phyloP scores from a whole-genome alignment of 164 flowering plant species.

The Vitis rupestris region DNA sequence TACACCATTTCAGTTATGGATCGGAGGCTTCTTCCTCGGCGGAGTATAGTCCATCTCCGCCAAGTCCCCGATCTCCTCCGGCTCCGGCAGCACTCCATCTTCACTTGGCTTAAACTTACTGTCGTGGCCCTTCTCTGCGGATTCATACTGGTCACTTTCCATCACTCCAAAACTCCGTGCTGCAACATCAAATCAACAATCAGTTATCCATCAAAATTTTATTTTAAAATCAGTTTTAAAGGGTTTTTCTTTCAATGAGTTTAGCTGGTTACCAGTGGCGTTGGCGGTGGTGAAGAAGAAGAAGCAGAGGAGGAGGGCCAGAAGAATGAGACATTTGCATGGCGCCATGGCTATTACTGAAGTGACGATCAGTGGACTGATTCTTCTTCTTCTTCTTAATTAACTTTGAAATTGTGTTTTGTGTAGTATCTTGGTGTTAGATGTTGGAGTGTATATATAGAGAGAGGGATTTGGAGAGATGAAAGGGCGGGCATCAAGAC shows the following conservation, averaged over 20 bases:
- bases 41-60: constrained; percentile 40
- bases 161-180: constrained; percentile 15
- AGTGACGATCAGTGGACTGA: too few species aligned
- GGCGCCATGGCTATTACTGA: neutral
- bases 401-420: too few species aligned
- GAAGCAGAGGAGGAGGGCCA: constrained; percentile 11
- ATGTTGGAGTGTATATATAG: too few species aligned
- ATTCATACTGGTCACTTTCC: neutral
- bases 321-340: constrained; percentile 13
- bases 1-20: constrained; percentile 30
- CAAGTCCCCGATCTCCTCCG: constrained; percentile 15
- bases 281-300: constrained; percentile 4
- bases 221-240: too few species aligned
- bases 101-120: constrained; percentile 5
- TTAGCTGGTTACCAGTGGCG: neutral
- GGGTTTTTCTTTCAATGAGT: neutral
- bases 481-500: too few species aligned
- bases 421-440: too few species aligned
- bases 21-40: constrained; percentile 41
- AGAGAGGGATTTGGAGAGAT: too few species aligned
- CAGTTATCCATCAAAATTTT: too few species aligned
- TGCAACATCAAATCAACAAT: neutral
- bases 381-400: too few species aligned
- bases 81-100: neutral
- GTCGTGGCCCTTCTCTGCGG: neutral